Conservation (phyloP, 148 eudicot species). For the Rhododendron simsii region DNA sequence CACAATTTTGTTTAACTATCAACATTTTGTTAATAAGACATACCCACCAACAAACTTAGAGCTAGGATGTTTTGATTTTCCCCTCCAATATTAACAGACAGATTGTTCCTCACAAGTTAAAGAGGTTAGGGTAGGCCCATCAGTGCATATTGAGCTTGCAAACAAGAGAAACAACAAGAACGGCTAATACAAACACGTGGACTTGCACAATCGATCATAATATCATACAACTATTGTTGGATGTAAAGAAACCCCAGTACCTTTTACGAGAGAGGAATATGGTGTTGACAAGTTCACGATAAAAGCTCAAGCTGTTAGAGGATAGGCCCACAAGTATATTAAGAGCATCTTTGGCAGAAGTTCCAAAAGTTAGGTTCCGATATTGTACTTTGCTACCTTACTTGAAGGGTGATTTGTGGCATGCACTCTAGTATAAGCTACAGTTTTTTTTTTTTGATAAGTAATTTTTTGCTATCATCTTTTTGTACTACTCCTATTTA, state of each 20-base stretch:
- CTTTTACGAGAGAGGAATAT: background rate
- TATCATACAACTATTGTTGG: background rate
- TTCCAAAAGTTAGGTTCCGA: no score
- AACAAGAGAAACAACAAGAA: background rate
- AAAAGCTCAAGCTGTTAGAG: background rate
- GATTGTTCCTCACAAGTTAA: background rate
- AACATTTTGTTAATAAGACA: background rate
- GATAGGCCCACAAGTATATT: background rate
- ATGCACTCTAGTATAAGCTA: background rate
- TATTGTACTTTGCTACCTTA: no score
- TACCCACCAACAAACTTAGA: background rate
- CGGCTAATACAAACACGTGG: background rate
- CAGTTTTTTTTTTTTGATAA: background rate
- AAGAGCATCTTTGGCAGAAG: no score
- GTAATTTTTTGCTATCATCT: background rate
- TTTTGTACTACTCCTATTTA: background rate
- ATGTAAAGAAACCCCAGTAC: background rate
- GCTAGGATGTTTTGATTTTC: no score
- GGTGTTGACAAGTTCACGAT: background rate
- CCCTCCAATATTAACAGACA: background rate
- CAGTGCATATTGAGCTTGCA: background rate
- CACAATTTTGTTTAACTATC: background rate
- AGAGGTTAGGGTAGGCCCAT: background rate
- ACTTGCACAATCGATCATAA: background rate
- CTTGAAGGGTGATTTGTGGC: no score